These are phyloP conservation scores for Spathaspora gorwiae DNA, from an alignment of 805 yeast species.

Conservation along the genomic window DNA sequence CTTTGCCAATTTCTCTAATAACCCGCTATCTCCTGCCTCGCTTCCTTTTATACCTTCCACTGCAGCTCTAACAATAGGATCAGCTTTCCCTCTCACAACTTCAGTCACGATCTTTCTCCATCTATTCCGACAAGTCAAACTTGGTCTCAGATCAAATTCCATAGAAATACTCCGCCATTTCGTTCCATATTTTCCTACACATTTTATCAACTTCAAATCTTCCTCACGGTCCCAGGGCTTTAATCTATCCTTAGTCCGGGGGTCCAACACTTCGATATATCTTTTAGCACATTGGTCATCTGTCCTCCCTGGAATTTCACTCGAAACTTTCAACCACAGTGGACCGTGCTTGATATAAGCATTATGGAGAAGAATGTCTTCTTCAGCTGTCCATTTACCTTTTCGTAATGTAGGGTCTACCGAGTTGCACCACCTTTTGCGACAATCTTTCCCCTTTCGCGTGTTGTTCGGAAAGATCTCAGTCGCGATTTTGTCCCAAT, in stretches of 20 bases:
- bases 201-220: conserved; percentile 62
- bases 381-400: conserved; percentile 84
- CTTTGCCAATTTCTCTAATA: conserved; percentile 5
- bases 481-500: conserved; percentile 58
- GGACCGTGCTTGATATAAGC: conserved; percentile 72
- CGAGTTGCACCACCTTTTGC: conserved; percentile 84
- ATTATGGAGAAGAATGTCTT: conserved; percentile 60
- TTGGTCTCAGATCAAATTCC: conserved; percentile 74
- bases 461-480: conserved; percentile 37
- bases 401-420: conserved; percentile 76
- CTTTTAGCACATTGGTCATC: conserved; percentile 95
- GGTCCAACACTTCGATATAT: conserved; percentile 83
- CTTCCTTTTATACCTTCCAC: conserved; percentile 48
- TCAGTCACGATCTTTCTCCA: conserved; percentile 85
- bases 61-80: conserved; percentile 49
- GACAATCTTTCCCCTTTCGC: conserved; percentile 75
- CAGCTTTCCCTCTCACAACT: conserved; percentile 64
- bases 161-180: conserved; percentile 81
- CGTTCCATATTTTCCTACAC: conserved; percentile 72
- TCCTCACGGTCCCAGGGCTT: conserved; percentile 78
- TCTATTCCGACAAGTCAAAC: conserved; percentile 84
- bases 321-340: conserved; percentile 80
- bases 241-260: conserved; percentile 69
- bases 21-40: conserved; percentile 11
- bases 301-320: conserved; percentile 75